Evolutionary conservation across 148 eudicot genomes (phyloP), one percentile per base, ranked within the genome.

Genomic region (Salicornia ramosissima): DNA sequence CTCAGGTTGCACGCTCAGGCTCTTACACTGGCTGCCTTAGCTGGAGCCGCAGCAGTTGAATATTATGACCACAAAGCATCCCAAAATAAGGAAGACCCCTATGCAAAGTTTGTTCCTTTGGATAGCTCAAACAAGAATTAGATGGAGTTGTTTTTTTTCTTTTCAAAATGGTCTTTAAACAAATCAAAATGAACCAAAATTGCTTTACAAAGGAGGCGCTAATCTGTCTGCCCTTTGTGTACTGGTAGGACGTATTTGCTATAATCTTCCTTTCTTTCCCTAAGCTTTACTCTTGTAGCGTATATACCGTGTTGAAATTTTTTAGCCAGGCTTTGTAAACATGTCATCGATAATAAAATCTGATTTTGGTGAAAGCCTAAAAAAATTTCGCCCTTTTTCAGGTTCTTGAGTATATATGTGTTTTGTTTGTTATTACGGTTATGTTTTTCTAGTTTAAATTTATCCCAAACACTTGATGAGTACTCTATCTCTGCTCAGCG

Each of bases 1-100:
- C 33, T 67, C 80, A 87, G 96, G 85, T 79, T 89, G 79, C 96
- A 89, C 26, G 91, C 96, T 0, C 96, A 89, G 75, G 91, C 96
- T n/a, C 85, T 89, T 56, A 86, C 96, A 5, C 78, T 90, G 68
- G 96, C 96, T 75, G 90, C 96, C 40, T 60, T 87, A 54, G 90
- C 80, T 1, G 96, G 90, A 68, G 92, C 96, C 64, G 96, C 90
- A 24, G 74, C 75, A 28, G 90, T 90, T 4, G 96, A 90, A 77
- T 90, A 87, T 71, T 87, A 77, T 43, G 96, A 90, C 77, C 92
- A 70, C 75, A 82, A 71, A 66, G 34, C 62, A 10, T 74, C 78
- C 16, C 78, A 79, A 22, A 13, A 65, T 47, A 84, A 86, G 72
- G 78, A 84, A 33, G 88, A 84, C 10, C 82, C 75, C 0, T 78